Percentiles rank a stretch among this genome's conserved stretches.
Evolutionary conservation across 345 rosid genomes (phyloP).

Genomic region (Fremontodendron californicum): DNA sequence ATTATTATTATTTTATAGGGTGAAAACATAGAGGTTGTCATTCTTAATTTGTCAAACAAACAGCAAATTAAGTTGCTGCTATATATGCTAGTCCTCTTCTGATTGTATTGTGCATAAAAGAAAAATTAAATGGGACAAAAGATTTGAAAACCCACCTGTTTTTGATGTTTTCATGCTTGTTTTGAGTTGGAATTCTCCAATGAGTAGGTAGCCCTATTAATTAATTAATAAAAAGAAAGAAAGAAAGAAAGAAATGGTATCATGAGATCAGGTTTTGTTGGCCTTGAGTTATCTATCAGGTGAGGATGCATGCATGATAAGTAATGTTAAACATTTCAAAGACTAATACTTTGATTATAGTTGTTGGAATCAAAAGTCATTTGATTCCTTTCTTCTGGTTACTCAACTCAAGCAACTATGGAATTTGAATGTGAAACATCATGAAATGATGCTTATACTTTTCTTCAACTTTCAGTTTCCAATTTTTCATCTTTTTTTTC

Average conservation of each 20-base stretch:
- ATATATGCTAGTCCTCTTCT: conserved; percentile 4
- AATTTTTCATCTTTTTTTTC: not conserved
- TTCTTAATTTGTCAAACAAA: conserved; percentile 10
- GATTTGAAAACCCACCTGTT: not conserved
- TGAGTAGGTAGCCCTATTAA: too few relatives aligned
- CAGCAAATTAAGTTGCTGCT: conserved; percentile 5
- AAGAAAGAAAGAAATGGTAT: not conserved
- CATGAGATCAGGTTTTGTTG: not conserved
- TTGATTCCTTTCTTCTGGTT: not conserved
- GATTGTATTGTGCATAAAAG: not conserved
- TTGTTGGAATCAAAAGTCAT: too few relatives aligned
- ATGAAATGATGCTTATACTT: not conserved
- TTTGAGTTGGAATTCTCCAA: not conserved
- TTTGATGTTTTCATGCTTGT: conserved; percentile 4
- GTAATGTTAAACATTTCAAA: not conserved
- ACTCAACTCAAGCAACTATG: too few relatives aligned
- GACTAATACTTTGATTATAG: not conserved
- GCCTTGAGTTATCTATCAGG: not conserved
- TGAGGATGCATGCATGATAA: not conserved
- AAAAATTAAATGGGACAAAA: not conserved
- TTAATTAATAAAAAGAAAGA: not conserved
- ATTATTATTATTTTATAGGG: not conserved
- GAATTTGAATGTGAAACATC: not conserved
- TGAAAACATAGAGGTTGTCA: conserved; percentile 10
- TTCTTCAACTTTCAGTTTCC: not conserved